These are phyloP conservation scores for Aureobasidium sp. DNA, from an alignment of 2,329 filamentous ascomycete species.

Conservation along the genomic window DNA sequence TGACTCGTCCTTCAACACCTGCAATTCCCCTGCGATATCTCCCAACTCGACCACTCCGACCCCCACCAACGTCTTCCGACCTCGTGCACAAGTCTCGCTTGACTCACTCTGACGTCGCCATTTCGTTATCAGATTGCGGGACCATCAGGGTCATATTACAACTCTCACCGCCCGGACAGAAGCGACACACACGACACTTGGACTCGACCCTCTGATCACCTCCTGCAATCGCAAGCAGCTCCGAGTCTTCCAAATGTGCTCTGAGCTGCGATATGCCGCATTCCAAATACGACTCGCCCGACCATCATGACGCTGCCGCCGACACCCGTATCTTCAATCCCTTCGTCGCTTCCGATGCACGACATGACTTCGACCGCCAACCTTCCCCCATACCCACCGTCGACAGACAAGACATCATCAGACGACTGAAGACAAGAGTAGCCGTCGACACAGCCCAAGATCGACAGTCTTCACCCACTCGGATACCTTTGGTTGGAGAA, in stretches of 20 bases:
- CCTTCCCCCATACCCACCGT: slow-evolving; percentile 34
- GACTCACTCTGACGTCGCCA: slow-evolving; percentile 7
- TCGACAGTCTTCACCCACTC: not conserved
- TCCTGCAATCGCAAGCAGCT: not conserved
- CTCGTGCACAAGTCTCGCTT: no score
- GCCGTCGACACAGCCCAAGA: not conserved
- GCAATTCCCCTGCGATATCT: not conserved
- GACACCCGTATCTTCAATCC: slow-evolving; percentile 41
- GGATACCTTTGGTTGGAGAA: not conserved
- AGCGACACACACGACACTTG: not conserved
- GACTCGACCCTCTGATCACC: no score
- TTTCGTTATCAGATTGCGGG: not conserved
- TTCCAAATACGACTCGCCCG: slow-evolving; percentile 20
- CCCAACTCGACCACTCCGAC: not conserved
- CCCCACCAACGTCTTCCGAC: not conserved
- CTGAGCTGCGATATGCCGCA: slow-evolving; percentile 23
- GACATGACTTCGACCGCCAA: slow-evolving; percentile 30
- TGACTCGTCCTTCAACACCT: no score
- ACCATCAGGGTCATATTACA: slow-evolving; percentile 12
- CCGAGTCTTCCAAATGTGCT: slow-evolving; percentile 6
- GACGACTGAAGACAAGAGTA: slow-evolving; percentile 73
- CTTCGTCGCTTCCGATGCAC: slow-evolving; percentile 37
- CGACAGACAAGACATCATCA: slow-evolving; percentile 83
- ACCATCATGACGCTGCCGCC: not conserved
- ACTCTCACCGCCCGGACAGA: slow-evolving; percentile 6